Conservation (phyloP, 768 basidiomycete genomes). For the Russula foetens region DNA sequence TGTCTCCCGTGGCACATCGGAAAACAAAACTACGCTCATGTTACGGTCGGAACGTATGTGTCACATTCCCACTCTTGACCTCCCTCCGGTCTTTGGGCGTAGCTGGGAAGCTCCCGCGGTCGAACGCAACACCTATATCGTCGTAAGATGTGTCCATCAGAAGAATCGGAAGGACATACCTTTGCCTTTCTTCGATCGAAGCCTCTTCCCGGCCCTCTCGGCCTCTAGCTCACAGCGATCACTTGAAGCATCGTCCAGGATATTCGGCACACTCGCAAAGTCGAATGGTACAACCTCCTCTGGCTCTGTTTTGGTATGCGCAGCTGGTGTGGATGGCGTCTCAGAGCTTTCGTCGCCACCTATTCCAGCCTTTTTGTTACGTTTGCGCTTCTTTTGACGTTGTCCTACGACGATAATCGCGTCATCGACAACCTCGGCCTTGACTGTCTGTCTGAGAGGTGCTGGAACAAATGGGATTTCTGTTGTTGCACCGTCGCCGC, state of each 20-base stretch:
- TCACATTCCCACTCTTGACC: slow-evolving; percentile 29
- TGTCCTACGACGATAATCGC: slow-evolving; percentile 69
- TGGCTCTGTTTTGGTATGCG: slow-evolving; percentile 22
- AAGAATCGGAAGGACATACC: background rate
- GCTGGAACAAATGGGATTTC: slow-evolving; percentile 78
- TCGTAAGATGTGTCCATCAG: background rate
- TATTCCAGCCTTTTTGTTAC: slow-evolving; percentile 29
- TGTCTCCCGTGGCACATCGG: too few species aligned
- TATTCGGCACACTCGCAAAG: slow-evolving; percentile 59
- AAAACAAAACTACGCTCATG: background rate
- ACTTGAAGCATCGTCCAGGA: slow-evolving; percentile 50
- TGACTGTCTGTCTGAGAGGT: slow-evolving; percentile 38
- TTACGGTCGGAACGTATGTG: slow-evolving; percentile 27
- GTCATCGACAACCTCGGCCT: slow-evolving; percentile 39
- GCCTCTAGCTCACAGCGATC: slow-evolving; percentile 28
- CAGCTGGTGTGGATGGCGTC: slow-evolving; percentile 12
- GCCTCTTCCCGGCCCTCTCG: slow-evolving; percentile 24
- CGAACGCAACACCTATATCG: slow-evolving; percentile 11
- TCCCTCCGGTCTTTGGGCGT: slow-evolving; percentile 29
- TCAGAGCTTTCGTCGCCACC: slow-evolving; percentile 15
- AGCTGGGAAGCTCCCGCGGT: slow-evolving; percentile 27
- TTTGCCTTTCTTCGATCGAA: slow-evolving; percentile 31
- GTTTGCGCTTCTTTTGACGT: slow-evolving; percentile 58
- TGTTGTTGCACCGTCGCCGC: slow-evolving; percentile 36
- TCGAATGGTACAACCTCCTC: slow-evolving; percentile 45